Evolutionary conservation across 768 basidiomycete genomes (phyloP).

Genomic region (Trametes punicea): DNA sequence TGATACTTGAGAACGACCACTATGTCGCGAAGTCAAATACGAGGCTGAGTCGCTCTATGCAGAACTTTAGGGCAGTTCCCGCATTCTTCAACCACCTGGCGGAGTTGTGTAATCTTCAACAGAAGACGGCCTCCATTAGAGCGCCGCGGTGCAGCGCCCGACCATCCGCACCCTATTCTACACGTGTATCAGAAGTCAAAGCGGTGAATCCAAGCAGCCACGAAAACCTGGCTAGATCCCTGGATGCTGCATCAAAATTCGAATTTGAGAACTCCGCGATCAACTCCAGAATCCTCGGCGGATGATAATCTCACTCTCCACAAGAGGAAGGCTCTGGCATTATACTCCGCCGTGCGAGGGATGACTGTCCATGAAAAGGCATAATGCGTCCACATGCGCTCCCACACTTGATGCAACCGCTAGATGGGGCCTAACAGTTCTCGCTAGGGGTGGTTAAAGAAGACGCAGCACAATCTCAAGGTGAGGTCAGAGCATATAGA

Average conservation of each 20-base stretch:
- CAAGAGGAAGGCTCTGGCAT: background rate
- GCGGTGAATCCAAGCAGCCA: too few relatives aligned
- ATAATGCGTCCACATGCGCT: too few relatives aligned
- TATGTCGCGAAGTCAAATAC: too few relatives aligned
- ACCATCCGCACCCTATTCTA: background rate
- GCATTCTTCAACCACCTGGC: background rate
- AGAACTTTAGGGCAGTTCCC: too few relatives aligned
- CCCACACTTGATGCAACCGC: too few relatives aligned
- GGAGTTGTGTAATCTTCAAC: background rate
- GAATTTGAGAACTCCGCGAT: background rate
- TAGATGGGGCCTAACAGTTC: too few relatives aligned
- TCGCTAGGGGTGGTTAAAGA: too few relatives aligned
- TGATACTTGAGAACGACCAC: too few relatives aligned
- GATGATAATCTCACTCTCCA: background rate
- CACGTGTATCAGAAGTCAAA: conserved; percentile 4
- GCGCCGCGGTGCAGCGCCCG: background rate
- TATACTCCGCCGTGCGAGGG: background rate
- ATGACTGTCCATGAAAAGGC: too few relatives aligned
- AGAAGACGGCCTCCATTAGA: background rate
- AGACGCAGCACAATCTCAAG: too few relatives aligned
- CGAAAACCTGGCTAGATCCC: background rate
- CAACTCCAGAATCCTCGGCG: background rate
- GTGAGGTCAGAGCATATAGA: too few relatives aligned
- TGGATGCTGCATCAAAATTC: background rate
- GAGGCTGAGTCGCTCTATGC: too few relatives aligned